phyloP scores from a whole-genome alignment of 805 yeast species.

The Saccharomycopsis sp. region DNA sequence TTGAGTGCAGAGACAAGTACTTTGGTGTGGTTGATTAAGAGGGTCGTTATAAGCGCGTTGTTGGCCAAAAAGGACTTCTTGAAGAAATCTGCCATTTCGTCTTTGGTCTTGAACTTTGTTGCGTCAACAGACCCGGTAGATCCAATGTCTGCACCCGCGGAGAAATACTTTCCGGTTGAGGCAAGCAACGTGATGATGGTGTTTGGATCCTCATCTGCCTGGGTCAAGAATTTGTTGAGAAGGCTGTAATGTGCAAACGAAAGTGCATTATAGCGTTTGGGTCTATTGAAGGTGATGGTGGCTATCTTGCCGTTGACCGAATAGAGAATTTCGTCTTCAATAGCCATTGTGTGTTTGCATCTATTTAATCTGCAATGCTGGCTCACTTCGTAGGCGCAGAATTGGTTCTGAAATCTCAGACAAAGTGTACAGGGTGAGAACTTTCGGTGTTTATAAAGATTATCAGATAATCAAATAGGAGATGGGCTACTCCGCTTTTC shows the following conservation, averaged over 20 bases:
- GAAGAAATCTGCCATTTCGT: conserved; percentile 1
- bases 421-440: no score
- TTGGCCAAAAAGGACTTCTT: conserved; percentile 49
- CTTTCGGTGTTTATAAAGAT: neutral
- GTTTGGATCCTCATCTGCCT: conserved; percentile 54
- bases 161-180: conserved; percentile 67
- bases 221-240: conserved; percentile 49
- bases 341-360: neutral
- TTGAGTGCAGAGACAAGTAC: conserved; percentile 66
- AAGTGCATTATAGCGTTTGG: conserved; percentile 53
- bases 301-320: conserved; percentile 39
- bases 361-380: no score
- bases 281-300: conserved; percentile 5
- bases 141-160: conserved; percentile 67
- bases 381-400: no score
- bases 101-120: conserved; percentile 18
- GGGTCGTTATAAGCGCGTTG: conserved; percentile 60
- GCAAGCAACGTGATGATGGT: conserved; percentile 61
- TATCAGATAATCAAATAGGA: no score
- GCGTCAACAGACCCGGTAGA: conserved; percentile 11
- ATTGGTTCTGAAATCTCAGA: no score
- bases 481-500: neutral
- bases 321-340: conserved; percentile 25
- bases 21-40: conserved; percentile 64
- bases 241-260: conserved; percentile 54